Percentiles rank a stretch among this genome's conserved stretches.
Evolutionary conservation across 129 eudicot species (phyloP).

Genomic region (Helianthus annuus): DNA sequence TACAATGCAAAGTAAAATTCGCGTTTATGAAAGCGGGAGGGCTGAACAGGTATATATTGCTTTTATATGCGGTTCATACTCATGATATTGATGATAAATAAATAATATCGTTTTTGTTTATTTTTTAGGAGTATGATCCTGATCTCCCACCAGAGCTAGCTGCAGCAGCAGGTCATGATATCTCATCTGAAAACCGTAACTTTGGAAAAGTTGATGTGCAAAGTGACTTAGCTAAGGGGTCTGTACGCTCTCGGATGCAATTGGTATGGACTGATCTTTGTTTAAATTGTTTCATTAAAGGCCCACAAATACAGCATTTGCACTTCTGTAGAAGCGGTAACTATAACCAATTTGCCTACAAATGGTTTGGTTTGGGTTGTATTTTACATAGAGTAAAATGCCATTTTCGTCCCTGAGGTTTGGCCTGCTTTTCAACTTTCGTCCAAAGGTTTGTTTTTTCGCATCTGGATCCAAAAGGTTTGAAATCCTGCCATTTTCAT

Average conservation of each 20-base stretch:
- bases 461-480: no score
- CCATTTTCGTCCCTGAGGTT: no score
- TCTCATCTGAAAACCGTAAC: constrained; percentile 57
- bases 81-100: constrained; percentile 13
- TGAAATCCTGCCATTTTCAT: no score
- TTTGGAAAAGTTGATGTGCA: constrained; percentile 50
- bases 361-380: constrained; percentile 3
- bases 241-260: constrained; percentile 57
- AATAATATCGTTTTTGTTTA: background rate
- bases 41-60: constrained; percentile 75
- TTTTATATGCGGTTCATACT: constrained; percentile 13
- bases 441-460: no score
- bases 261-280: constrained; percentile 44
- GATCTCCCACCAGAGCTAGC: constrained; percentile 99
- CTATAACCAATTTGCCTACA: background rate
- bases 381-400: background rate
- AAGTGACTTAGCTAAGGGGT: constrained; percentile 57
- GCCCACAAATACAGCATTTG: background rate
- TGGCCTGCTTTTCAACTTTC: no score
- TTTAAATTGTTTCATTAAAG: background rate
- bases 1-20: constrained; percentile 95
- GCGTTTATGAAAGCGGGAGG: constrained; percentile 94
- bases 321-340: background rate
- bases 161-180: constrained; percentile 91
- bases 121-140: constrained; percentile 90